Conservation (phyloP, 768 basidiomycete genomes). For the Hortiboletus flavorubellus region DNA sequence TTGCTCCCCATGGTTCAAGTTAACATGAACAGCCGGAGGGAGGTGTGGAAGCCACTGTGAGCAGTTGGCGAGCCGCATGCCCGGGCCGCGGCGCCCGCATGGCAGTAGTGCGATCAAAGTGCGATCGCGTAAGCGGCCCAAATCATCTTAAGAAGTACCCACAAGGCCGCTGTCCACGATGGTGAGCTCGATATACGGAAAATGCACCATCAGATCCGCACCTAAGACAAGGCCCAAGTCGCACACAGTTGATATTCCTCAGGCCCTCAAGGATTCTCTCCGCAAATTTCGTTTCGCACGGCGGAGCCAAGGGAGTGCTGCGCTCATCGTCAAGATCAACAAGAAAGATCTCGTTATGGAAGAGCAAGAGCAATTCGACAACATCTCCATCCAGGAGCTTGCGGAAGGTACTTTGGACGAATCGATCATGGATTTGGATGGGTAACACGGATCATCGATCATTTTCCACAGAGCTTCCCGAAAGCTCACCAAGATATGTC, state of each 20-base stretch:
- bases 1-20: slow-evolving; percentile 14
- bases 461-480: slow-evolving; percentile 67
- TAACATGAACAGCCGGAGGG: not conserved
- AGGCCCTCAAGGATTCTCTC: slow-evolving; percentile 70
- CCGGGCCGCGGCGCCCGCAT: too few relatives aligned
- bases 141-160: not conserved
- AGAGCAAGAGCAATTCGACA: slow-evolving; percentile 75
- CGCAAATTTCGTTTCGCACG: slow-evolving; percentile 80
- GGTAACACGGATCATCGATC: not conserved
- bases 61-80: too few relatives aligned
- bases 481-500: slow-evolving; percentile 83
- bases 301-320: slow-evolving; percentile 64
- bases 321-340: slow-evolving; percentile 88
- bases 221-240: slow-evolving; percentile 15
- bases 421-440: not conserved
- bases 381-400: slow-evolving; percentile 77
- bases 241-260: slow-evolving; percentile 80
- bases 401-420: slow-evolving; percentile 61
- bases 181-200: slow-evolving; percentile 16
- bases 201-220: not conserved
- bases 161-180: slow-evolving; percentile 7
- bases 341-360: slow-evolving; percentile 78
- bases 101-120: too few relatives aligned
- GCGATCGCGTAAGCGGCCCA: slow-evolving; percentile 1
- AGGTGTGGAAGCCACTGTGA: too few relatives aligned